Base-by-base conservation (phyloP, 345 rosid species). In the Camelina hispida region DNA sequence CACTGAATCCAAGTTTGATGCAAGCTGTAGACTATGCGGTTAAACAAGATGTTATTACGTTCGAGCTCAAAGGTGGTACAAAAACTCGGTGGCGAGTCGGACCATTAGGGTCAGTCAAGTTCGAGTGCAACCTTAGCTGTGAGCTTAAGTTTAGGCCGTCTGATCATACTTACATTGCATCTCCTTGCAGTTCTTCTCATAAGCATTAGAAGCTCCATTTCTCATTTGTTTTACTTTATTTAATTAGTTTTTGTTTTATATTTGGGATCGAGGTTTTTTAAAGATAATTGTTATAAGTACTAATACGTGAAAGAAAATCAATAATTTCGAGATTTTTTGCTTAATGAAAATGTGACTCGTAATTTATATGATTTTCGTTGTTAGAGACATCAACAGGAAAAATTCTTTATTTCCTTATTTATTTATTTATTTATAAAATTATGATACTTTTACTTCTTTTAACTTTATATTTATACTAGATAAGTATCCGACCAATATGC, bases 41-140 rank as follows among this genome's bases (percentile, higher is more conserved):
- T 76, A 87, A 82, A 48, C 61, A 65, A 43, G 90, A 96, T 78
- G 42, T 48, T 10, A 76, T 91, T 32, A 69, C 34, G n/a, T 93
- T 93, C 60, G 84, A 81, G 37, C 70, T 96, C 60, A 83, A 83
- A 78, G 98, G 99, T 20, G 80, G 76, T 8, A 76, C 88, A 2
- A 81, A 70, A 69, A 77, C 91, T n/a, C 78, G 85, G 51, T 96
- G 99, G 97, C 78, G 87, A 56, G 81, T 93, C 0, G 93, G 93
- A 22, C 81, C 52, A 20, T 73, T 96, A 47, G 98, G 98, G 0
- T 88, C 97, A 2, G 75, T 86, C 37, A 72, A 67, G 74, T 89
- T 85, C 71, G 69, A 38, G 58, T 84, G 87, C 72, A 80, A 40
- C 67, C 82, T 96, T 82, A 54, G 79, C 30, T 96, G 99, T 61